Evolutionary conservation across 352 stramenopile species (phyloP).

Genomic region (Plasmopara viticola): DNA sequence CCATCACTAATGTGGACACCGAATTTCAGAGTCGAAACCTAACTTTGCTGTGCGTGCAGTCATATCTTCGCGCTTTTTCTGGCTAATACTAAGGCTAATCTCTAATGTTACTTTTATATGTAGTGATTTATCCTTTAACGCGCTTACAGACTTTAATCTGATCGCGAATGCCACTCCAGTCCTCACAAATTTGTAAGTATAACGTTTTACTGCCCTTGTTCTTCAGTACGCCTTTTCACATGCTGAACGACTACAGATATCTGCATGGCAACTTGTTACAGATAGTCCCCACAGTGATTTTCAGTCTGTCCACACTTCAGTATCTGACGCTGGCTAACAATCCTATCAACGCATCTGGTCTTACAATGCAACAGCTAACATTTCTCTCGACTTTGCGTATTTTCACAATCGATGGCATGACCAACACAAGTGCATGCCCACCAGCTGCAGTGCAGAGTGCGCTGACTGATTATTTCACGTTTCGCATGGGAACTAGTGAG

Average conservation of each 20-base stretch:
- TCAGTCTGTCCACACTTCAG: conserved; percentile 45
- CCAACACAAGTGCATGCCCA: conserved; percentile 47
- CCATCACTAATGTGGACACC: conserved; percentile 25
- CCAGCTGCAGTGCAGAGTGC: conserved; percentile 29
- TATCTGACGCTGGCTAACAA: conserved; percentile 41
- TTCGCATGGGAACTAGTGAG: conserved; percentile 32
- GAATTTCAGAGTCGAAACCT: conserved; percentile 42
- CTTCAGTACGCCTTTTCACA: not conserved
- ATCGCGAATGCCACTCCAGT: conserved; percentile 32
- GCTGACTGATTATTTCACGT: conserved; percentile 53
- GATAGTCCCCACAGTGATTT: conserved; percentile 44
- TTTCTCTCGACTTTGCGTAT: conserved; percentile 46
- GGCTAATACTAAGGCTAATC: not conserved
- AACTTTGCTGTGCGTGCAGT: conserved; percentile 39
- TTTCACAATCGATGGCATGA: conserved; percentile 48
- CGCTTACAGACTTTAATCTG: conserved; percentile 31
- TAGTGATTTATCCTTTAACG: conserved; percentile 44
- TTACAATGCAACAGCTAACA: conserved; percentile 42
- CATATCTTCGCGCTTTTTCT: not conserved
- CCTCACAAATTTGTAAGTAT: conserved; percentile 39
- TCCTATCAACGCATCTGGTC: conserved; percentile 41
- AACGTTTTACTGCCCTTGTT: not conserved
- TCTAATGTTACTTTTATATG: not conserved
- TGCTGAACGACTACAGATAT: conserved; percentile 17
- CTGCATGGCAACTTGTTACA: conserved; percentile 46